phyloP scores from a whole-genome alignment of 805 yeast species.

The Yamadazyma ubonensis region DNA sequence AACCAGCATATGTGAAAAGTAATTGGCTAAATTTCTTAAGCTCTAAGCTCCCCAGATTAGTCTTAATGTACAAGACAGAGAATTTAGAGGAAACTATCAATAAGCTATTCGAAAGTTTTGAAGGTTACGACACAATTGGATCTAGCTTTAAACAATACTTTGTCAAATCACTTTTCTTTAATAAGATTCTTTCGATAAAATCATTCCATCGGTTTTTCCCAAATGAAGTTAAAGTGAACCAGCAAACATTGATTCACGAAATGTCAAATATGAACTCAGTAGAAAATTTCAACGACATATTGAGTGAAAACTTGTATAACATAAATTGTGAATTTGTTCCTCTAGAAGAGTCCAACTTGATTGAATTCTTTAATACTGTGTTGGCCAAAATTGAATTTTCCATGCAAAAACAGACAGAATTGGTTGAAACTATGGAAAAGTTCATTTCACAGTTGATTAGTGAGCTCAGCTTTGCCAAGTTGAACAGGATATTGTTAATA shows the following conservation, averaged over 20 bases:
- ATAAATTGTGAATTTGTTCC: constrained; percentile 41
- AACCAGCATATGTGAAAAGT: constrained; percentile 24
- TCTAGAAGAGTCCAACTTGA: constrained; percentile 37
- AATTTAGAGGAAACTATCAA: constrained; percentile 16
- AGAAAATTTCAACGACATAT: constrained; percentile 22
- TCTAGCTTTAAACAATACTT: constrained; percentile 24
- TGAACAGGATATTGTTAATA: constrained; percentile 50
- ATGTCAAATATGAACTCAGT: constrained; percentile 22
- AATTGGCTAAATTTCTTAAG: constrained; percentile 38
- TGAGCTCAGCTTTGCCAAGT: constrained; percentile 30
- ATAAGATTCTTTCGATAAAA: constrained; percentile 25
- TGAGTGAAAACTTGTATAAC: constrained; percentile 32
- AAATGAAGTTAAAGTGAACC: constrained; percentile 24
- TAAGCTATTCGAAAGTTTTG: constrained; percentile 9
- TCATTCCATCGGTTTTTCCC: constrained; percentile 29
- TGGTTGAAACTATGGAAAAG: constrained; percentile 18
- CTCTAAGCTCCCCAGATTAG: constrained; percentile 26
- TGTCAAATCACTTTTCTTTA: constrained; percentile 30
- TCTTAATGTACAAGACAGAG: constrained; percentile 20
- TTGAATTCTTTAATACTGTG: constrained; percentile 26
- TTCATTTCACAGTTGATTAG: constrained; percentile 24
- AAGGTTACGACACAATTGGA: constrained; percentile 1
- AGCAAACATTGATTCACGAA: constrained; percentile 27
- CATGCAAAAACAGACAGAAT: constrained; percentile 25
- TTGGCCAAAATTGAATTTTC: constrained; percentile 23